phyloP scores from a whole-genome alignment of 2,329 filamentous ascomycete species.

The Rutstroemia sp. region DNA sequence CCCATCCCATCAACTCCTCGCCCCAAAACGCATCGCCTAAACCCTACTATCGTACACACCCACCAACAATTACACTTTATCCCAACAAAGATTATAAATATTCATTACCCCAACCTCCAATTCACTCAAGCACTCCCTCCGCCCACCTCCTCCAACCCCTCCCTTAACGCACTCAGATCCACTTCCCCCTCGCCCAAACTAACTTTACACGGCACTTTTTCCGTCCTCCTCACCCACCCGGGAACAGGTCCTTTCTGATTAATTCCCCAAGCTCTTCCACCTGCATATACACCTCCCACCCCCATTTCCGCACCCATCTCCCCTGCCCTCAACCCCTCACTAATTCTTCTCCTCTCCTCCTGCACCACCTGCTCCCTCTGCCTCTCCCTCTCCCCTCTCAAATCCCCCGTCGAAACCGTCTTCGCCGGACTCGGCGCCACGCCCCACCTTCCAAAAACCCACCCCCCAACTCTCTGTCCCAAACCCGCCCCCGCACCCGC shows the following conservation, averaged over 20 bases:
- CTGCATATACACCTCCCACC: neutral
- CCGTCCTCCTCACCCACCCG: slow-evolving; percentile 49
- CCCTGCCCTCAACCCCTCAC: neutral
- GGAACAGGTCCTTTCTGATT: slow-evolving; percentile 71
- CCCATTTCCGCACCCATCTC: neutral
- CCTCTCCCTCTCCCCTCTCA: slow-evolving; percentile 9
- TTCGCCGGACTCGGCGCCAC: slow-evolving; percentile 40
- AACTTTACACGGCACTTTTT: slow-evolving; percentile 27
- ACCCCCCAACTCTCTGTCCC: slow-evolving; percentile 52
- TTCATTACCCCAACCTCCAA: neutral
- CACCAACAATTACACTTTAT: neutral
- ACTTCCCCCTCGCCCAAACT: slow-evolving; percentile 11
- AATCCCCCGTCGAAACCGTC: neutral
- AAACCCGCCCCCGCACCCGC: slow-evolving; percentile 6
- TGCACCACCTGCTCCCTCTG: neutral
- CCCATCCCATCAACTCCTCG: no score
- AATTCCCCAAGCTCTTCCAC: slow-evolving; percentile 58
- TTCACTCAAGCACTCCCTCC: slow-evolving; percentile 10
- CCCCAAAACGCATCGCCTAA: no score
- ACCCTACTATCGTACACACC: neutral
- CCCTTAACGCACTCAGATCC: slow-evolving; percentile 15
- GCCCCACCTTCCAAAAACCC: slow-evolving; percentile 59
- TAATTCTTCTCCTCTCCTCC: neutral
- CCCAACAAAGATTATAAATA: neutral
- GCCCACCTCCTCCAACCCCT: slow-evolving; percentile 25